Evolutionary conservation across 306 rosid genomes (phyloP).

Genomic region (Corylus americana): DNA sequence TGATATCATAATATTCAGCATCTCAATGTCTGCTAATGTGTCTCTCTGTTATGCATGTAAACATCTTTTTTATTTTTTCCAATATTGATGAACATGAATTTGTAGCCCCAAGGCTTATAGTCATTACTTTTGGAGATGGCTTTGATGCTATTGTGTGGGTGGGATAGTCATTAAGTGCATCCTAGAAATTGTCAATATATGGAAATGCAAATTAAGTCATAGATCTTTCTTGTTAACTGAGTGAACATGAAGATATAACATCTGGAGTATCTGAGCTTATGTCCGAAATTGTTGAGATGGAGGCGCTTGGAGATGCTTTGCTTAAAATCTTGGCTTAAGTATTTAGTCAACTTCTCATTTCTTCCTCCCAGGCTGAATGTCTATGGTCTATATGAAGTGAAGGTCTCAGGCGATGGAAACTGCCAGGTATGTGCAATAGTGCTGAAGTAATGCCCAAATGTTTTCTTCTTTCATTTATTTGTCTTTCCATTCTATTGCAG

Average conservation of each 20-base stretch:
- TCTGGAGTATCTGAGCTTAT: background rate
- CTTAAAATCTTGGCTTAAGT: conserved; percentile 4
- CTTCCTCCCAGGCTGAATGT: conserved; percentile 56
- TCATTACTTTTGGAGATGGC: background rate
- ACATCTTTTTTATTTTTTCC: background rate
- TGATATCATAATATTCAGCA: background rate
- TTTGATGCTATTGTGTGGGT: background rate
- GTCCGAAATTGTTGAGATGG: background rate
- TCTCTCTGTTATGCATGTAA: background rate
- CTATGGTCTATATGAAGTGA: conserved; percentile 76
- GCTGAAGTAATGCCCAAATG: conserved; percentile 11
- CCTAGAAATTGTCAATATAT: background rate
- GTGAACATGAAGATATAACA: background rate
- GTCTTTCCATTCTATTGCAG: conserved; percentile 42
- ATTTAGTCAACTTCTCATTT: conserved; percentile 17
- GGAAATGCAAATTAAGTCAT: background rate
- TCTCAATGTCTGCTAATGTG: background rate
- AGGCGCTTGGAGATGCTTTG: background rate
- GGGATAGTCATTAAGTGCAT: too few relatives aligned
- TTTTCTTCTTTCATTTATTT: conserved; percentile 14
- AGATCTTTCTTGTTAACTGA: background rate
- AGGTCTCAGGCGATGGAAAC: conserved; percentile 92
- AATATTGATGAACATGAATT: background rate
- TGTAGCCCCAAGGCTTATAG: background rate
- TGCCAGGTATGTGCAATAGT: conserved; percentile 67